Base-by-base conservation (phyloP, 495 filamentous ascomycete genomes). In the Massariosphaeria phaeospora region DNA sequence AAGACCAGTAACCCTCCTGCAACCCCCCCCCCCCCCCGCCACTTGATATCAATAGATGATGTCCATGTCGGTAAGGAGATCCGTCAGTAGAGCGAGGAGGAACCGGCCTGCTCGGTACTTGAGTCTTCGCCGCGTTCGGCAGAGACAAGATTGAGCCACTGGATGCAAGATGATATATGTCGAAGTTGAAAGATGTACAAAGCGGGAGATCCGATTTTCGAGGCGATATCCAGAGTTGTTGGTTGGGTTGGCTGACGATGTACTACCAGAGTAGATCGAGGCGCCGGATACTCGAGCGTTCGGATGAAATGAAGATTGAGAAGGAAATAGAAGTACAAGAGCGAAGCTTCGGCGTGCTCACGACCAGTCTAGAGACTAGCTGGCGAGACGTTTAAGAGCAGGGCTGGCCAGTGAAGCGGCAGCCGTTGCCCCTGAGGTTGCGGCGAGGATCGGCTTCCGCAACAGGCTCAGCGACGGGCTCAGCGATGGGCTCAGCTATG, bases 401-500 rank as follows among this genome's bases (percentile, higher is more conserved):
- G 25, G 56, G 48, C 36, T 55, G 47, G n/a, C 48, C 55, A 13
- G 36, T 24, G 23, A 43, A 44, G 30, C 25, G 38, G 36, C 59
- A 58, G 45, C 25, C 23, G 20, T 34, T 1, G 44, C 45, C 50
- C 7, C 8, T 7, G 30, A 8, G 8, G 30, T 7, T n/a, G 8
- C 30, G n/a, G 30, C 30, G 30, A 7, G 8, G 8, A 33, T 41
- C 44, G 8, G 34, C 59, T 26, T 33, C 41, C 13, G 61, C 44
- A 18, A 11, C 8, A 20, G 36, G 9, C 36, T 48, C 17, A 29
- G 41, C 41, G 30, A 8, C 7, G 10, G 36, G 9, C 36, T 40
- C 17, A 17, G 36, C 36, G 20, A 33, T 23, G 17, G 44, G 27
- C 44, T 48, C 44, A 20, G 41, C 41, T 10, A 44, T 21, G 23